These are phyloP conservation scores for Neodidymelliopsis sp. DNA, from an alignment of 2,329 filamentous ascomycete genomes.

Conservation along the genomic window DNA sequence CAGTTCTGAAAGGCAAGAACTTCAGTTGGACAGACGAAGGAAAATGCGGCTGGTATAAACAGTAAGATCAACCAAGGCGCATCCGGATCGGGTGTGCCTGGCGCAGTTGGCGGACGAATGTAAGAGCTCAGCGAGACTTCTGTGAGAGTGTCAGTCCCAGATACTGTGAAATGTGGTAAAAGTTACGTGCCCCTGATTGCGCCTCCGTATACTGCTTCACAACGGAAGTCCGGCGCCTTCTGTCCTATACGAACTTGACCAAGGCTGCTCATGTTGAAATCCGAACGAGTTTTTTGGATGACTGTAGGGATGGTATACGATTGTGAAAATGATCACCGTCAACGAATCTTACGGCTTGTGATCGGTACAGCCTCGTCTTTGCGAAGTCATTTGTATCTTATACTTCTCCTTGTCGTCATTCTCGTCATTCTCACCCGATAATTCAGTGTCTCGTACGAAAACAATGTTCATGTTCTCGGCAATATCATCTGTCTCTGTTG, in stretches of 20 bases:
- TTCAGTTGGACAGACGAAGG: slow-evolving; percentile 43
- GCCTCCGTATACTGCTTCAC: slow-evolving; percentile 36
- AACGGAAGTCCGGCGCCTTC: slow-evolving; percentile 38
- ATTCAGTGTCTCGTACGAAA: slow-evolving; percentile 13
- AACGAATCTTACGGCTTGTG: background rate
- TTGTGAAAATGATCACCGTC: background rate
- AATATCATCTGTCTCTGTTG: slow-evolving; percentile 12
- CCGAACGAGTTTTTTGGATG: background rate
- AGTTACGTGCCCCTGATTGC: slow-evolving; percentile 27
- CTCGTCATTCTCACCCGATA: background rate
- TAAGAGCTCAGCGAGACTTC: slow-evolving; percentile 36
- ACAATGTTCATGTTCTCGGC: background rate
- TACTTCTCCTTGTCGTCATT: background rate
- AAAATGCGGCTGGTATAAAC: slow-evolving; percentile 44
- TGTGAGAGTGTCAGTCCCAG: slow-evolving; percentile 18
- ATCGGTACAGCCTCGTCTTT: slow-evolving; percentile 1
- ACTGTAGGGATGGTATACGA: too few relatives aligned
- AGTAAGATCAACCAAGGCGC: slow-evolving; percentile 40
- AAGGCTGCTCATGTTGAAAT: slow-evolving; percentile 27
- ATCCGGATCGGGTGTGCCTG: slow-evolving; percentile 8
- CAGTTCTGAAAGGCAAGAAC: slow-evolving; percentile 42
- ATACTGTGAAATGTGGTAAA: background rate
- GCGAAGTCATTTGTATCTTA: slow-evolving; percentile 4
- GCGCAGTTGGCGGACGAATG: slow-evolving; percentile 22
- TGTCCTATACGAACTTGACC: slow-evolving; percentile 36